Evolutionary conservation across 1,284 basidiomycete species (phyloP), one percentile per base, ranked within the genome.

Genomic region (Athelia psychrophila): DNA sequence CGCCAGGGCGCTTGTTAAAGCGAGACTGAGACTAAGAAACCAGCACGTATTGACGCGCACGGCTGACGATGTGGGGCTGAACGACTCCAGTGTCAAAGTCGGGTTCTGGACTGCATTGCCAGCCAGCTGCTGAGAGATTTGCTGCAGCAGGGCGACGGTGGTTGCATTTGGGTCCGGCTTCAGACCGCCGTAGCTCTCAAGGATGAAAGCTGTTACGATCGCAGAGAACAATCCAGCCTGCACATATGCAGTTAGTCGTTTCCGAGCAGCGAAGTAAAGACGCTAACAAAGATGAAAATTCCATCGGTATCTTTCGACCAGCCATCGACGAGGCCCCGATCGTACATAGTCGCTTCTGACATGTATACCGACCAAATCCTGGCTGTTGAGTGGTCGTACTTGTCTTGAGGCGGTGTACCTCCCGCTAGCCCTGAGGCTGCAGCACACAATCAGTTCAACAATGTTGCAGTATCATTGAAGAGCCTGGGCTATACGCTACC

Each of bases 171-270:
- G 63, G 45, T 71, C 64, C 3, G 68, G 68, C 36, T 60, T 59
- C 15, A 78, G 64, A 10, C 58, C 62, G 47, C 66, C 63, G 56
- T 72, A 72, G 52, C 71, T 72, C 51, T 77, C 69, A n/a, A 76
- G 63, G 47, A 76, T 64, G 54, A 78, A 77, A 2, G 75, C 64
- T 2, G 76, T 75, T 42, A 77, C 58, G 33, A 71, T 72, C 2
- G 72, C 73, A 44, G 75, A 76, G 55, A 78, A 77, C 4, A 78
- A 63, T 59, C 75, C 76, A 47, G 76, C 12, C 42, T 44, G n/a
- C n/a, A n/a, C n/a, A 13, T 13, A n/a, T n/a, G n/a, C n/a, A n/a
- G n/a, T n/a, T n/a, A n/a, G n/a, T n/a, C n/a, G n/a, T n/a, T n/a
- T n/a, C n/a, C n/a, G n/a, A n/a, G n/a, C n/a, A n/a, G n/a, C n/a